Evolutionary conservation across 1,284 basidiomycete genomes (phyloP).

Genomic region (Pseudozyma sp.): DNA sequence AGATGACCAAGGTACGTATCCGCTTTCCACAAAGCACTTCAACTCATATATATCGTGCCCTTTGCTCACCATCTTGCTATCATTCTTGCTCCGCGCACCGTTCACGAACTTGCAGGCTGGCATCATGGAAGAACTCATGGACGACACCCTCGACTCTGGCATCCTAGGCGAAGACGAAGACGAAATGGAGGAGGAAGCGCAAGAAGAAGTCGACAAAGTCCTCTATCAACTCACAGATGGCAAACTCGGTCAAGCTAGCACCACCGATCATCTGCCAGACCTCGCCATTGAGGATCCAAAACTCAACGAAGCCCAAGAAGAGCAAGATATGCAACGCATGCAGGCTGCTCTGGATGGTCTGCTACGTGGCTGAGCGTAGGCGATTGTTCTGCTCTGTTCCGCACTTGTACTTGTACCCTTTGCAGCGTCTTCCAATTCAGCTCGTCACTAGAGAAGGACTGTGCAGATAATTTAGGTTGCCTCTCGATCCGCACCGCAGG

Average conservation of each 20-base stretch:
- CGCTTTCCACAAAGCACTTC: neutral
- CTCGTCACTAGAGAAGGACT: neutral
- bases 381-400: neutral
- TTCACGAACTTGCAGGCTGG: constrained; percentile 60
- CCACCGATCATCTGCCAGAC: constrained; percentile 57
- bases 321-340: constrained; percentile 64
- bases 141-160: constrained; percentile 70
- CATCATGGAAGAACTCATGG: constrained; percentile 71
- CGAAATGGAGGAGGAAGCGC: constrained; percentile 94
- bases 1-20: constrained; percentile 85
- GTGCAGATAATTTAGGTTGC: no score
- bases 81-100: neutral
- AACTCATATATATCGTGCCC: no score
- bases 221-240: constrained; percentile 95
- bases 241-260: constrained; percentile 72
- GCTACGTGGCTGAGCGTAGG: constrained; percentile 47
- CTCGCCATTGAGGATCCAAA: constrained; percentile 48
- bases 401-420: neutral
- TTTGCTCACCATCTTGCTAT: neutral
- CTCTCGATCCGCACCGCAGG: no score
- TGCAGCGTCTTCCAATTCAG: neutral
- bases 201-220: constrained; percentile 96
- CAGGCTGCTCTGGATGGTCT: constrained; percentile 66
- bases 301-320: constrained; percentile 48
- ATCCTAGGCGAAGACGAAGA: constrained; percentile 79